phyloP scores from a whole-genome alignment of 2,329 filamentous ascomycete species.

The Colletotrichum caudatum region DNA sequence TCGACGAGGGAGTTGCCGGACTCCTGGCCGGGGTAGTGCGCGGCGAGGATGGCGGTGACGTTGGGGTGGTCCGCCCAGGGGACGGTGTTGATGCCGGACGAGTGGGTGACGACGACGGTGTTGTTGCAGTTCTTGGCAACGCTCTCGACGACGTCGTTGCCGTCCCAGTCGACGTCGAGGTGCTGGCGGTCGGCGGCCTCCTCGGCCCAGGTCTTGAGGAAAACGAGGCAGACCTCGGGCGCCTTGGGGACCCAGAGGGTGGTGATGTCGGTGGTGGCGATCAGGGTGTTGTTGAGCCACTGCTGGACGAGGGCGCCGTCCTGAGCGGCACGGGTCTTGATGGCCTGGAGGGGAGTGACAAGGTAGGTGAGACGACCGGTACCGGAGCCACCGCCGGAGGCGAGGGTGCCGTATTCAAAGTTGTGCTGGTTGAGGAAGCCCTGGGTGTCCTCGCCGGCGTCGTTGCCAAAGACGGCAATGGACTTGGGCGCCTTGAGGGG shows the following conservation, averaged over 20 bases:
- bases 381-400: constrained; percentile 71
- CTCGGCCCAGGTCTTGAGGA: constrained; percentile 74
- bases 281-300: constrained; percentile 57
- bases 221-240: constrained; percentile 75
- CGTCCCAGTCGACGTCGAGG: constrained; percentile 69
- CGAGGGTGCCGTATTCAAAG: constrained; percentile 70
- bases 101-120: constrained; percentile 77
- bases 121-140: constrained; percentile 46
- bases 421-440: constrained; percentile 74
- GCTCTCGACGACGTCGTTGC: constrained; percentile 59
- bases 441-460: constrained; percentile 75
- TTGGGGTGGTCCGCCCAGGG: constrained; percentile 69
- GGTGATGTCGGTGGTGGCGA: constrained; percentile 53
- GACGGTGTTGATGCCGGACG: constrained; percentile 73
- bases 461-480: constrained; percentile 67
- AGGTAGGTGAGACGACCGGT: constrained; percentile 72
- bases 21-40: constrained; percentile 79
- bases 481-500: constrained; percentile 69
- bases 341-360: constrained; percentile 72
- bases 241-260: constrained; percentile 60
- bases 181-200: constrained; percentile 71
- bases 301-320: constrained; percentile 58
- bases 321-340: constrained; percentile 61
- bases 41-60: constrained; percentile 75
- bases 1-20: constrained; percentile 76